Evolutionary conservation across 2,329 filamentous ascomycete genomes (phyloP).

Genomic region (Verticillium tricorpus): DNA sequence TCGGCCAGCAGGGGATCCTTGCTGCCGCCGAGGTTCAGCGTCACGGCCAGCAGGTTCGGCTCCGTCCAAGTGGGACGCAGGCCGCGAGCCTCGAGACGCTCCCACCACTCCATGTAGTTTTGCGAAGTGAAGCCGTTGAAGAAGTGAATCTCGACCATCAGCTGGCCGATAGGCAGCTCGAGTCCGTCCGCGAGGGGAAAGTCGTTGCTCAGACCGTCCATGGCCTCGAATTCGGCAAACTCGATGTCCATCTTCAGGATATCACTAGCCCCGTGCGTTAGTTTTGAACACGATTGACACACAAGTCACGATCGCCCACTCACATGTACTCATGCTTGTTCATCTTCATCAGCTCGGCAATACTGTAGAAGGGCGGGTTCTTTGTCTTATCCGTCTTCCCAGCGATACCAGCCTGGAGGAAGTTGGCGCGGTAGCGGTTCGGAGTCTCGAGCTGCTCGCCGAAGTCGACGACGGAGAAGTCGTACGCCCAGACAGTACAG

Average conservation of each 20-base stretch:
- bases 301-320: not conserved
- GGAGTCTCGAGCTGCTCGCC: constrained; percentile 19
- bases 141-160: constrained; percentile 16
- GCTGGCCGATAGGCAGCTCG: constrained; percentile 14
- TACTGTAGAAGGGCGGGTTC: constrained; percentile 25
- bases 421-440: constrained; percentile 22
- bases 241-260: constrained; percentile 37
- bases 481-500: constrained; percentile 33
- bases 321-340: constrained; percentile 32
- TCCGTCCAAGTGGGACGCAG: constrained; percentile 19
- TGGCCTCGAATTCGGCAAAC: constrained; percentile 26
- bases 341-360: constrained; percentile 29
- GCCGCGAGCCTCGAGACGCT: constrained; percentile 16
- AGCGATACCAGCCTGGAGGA: constrained; percentile 25
- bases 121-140: constrained; percentile 7
- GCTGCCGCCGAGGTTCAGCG: constrained; percentile 7
- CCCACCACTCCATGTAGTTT: constrained; percentile 17
- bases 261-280: constrained; percentile 18
- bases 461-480: constrained; percentile 29
- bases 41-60: constrained; percentile 17
- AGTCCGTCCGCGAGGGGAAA: constrained; percentile 12
- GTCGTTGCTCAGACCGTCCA: constrained; percentile 18
- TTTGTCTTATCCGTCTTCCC: constrained; percentile 19
- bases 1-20: constrained; percentile 14
- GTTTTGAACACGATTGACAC: not conserved